Conservation (phyloP, 345 rosid genomes). For the Turritis glabra region DNA sequence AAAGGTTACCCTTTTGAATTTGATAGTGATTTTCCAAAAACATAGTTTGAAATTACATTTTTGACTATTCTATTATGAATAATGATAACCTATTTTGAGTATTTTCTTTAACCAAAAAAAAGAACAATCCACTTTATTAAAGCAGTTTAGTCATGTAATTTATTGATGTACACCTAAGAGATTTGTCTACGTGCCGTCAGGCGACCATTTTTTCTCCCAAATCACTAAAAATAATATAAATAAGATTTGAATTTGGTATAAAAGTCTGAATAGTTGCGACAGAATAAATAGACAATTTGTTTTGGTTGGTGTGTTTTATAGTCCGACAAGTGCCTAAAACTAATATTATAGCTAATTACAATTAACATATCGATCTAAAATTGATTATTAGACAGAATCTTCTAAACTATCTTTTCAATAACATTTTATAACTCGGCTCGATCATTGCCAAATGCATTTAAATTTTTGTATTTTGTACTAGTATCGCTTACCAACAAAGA, state of each 20-base stretch:
- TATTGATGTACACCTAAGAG: constrained; percentile 7
- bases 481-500: not conserved
- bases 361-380: not conserved
- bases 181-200: constrained; percentile 19
- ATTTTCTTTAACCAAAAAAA: not conserved
- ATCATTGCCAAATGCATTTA: not conserved
- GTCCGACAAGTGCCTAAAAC: not conserved
- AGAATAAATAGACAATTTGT: not conserved
- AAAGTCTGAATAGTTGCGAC: not conserved
- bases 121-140: constrained; percentile 14
- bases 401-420: not conserved
- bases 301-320: constrained; percentile 1
- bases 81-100: not conserved
- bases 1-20: constrained; percentile 13
- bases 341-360: not conserved
- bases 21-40: constrained; percentile 3
- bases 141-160: not conserved
- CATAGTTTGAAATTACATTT: not conserved
- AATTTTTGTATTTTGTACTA: not conserved
- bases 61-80: not conserved
- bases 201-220: constrained; percentile 2
- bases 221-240: not conserved
- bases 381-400: not conserved
- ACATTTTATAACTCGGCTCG: not conserved
- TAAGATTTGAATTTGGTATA: not conserved